Evolutionary conservation across 2,329 filamentous ascomycete species (phyloP).

Genomic region (Colletotrichum lini): DNA sequence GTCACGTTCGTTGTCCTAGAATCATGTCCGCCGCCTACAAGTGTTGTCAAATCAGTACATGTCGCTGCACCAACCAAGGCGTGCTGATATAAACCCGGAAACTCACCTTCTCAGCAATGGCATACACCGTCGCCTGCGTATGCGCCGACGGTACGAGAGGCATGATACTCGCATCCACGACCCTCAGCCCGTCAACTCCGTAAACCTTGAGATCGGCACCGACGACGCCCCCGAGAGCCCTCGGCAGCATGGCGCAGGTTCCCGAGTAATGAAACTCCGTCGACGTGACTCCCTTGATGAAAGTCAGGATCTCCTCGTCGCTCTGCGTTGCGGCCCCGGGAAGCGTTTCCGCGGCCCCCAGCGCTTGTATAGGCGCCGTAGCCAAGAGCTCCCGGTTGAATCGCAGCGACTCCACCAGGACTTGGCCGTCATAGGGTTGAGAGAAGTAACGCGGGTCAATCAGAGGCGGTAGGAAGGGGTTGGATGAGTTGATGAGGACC

Average conservation of each 20-base stretch:
- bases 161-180: constrained; percentile 44
- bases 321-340: constrained; percentile 44
- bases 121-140: constrained; percentile 42
- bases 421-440: constrained; percentile 22
- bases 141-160: constrained; percentile 41
- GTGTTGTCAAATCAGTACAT: neutral
- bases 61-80: fast-evolving
- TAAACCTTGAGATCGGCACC: constrained; percentile 47
- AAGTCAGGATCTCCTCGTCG: constrained; percentile 16
- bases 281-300: constrained; percentile 9
- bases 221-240: constrained; percentile 48
- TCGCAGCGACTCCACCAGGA: constrained; percentile 41
- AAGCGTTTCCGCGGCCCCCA: constrained; percentile 35
- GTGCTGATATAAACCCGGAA: neutral
- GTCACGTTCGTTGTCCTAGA: neutral
- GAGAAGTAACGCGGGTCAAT: constrained; percentile 36
- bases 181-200: constrained; percentile 44
- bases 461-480: constrained; percentile 48
- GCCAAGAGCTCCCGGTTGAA: constrained; percentile 22
- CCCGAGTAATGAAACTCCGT: constrained; percentile 45
- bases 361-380: constrained; percentile 22
- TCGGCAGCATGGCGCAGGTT: constrained; percentile 48
- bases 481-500: constrained; percentile 52
- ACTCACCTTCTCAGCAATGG: constrained; percentile 41
- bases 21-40: neutral